Conservation (phyloP, 1,284 basidiomycete genomes). For the Boletus smithii region DNA sequence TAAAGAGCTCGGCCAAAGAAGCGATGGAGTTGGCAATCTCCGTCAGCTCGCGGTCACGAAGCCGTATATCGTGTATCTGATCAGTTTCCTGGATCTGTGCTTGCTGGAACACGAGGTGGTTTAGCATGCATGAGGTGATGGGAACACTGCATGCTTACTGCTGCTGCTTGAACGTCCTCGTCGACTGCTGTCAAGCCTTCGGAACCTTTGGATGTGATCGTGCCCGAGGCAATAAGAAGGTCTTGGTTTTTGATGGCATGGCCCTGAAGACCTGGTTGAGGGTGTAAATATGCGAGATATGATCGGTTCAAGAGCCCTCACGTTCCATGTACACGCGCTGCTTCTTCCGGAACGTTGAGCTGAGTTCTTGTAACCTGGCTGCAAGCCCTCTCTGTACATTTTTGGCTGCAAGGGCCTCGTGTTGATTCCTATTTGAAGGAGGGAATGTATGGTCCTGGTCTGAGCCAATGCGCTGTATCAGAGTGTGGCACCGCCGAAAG, state of each 20-base stretch:
- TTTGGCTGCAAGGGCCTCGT: slow-evolving; percentile 75
- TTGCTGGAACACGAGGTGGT: slow-evolving; percentile 28
- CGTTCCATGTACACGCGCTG: slow-evolving; percentile 97
- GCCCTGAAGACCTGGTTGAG: slow-evolving; percentile 75
- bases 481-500: slow-evolving; percentile 76
- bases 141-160: slow-evolving; percentile 35
- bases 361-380: slow-evolving; percentile 90
- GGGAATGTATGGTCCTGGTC: slow-evolving; percentile 50
- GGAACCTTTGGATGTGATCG: slow-evolving; percentile 74
- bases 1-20: slow-evolving; percentile 91
- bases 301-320: slow-evolving; percentile 45
- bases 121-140: slow-evolving; percentile 16
- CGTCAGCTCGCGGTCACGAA: slow-evolving; percentile 76
- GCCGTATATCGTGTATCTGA: slow-evolving; percentile 51
- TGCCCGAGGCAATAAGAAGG: slow-evolving; percentile 80
- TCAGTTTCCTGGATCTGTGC: slow-evolving; percentile 39
- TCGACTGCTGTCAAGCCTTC: slow-evolving; percentile 80
- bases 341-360: slow-evolving; percentile 93
- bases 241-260: slow-evolving; percentile 95
- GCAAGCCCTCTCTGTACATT: slow-evolving; percentile 98
- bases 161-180: slow-evolving; percentile 80
- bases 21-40: slow-evolving; percentile 93
- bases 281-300: slow-evolving; percentile 13
- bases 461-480: slow-evolving; percentile 72
- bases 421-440: slow-evolving; percentile 43